Evolutionary conservation across 2,329 filamentous ascomycete genomes (phyloP).

Genomic region (Myriosclerotinia curreyana): DNA sequence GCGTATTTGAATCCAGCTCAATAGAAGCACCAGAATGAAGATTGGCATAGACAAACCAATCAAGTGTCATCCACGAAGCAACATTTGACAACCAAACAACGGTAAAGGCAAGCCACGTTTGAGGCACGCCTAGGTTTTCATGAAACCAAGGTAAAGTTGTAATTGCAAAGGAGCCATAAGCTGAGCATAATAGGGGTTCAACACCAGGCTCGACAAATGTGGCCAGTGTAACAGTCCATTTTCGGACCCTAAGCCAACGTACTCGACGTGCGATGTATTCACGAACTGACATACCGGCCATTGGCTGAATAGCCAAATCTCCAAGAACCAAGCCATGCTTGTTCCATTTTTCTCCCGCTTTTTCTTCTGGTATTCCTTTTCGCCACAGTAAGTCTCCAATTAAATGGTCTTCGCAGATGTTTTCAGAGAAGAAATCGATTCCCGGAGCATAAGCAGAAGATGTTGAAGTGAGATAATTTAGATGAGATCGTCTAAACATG

Average conservation of each 20-base stretch:
- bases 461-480: conserved; percentile 65
- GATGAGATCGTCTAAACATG: conserved; percentile 93
- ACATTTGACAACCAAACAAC: conserved; percentile 66
- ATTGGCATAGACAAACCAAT: conserved; percentile 69
- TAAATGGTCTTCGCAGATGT: conserved; percentile 96
- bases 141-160: conserved; percentile 69
- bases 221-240: conserved; percentile 86
- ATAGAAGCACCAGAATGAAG: conserved; percentile 73
- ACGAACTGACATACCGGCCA: conserved; percentile 71
- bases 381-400: conserved; percentile 92
- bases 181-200: conserved; percentile 79
- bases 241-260: conserved; percentile 88
- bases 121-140: conserved; percentile 50
- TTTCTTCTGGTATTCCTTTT: conserved; percentile 52
- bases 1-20: conserved; percentile 68
- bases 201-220: conserved; percentile 92
- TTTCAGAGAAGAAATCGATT: conserved; percentile 89
- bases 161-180: conserved; percentile 74
- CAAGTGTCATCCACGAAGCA: conserved; percentile 67
- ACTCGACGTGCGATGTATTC: conserved; percentile 79
- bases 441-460: conserved; percentile 54
- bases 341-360: conserved; percentile 49
- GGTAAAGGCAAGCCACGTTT: conserved; percentile 66
- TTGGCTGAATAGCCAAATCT: conserved; percentile 86
- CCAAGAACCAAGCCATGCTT: conserved; percentile 84